phyloP scores from a whole-genome alignment of 495 filamentous ascomycete species.

The Hypoxylon lienhwacheense region DNA sequence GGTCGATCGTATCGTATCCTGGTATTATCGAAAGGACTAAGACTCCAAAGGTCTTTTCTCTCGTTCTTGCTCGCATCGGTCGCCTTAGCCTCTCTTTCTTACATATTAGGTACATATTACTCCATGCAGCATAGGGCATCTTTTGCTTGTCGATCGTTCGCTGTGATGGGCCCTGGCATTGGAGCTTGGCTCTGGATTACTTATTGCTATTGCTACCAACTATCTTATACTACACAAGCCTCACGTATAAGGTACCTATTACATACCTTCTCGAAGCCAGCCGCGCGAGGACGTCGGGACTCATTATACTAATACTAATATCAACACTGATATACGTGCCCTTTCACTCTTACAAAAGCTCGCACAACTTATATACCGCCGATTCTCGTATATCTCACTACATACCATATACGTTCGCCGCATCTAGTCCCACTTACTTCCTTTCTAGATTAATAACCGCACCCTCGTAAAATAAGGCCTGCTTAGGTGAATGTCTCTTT shows the following conservation, averaged over 20 bases:
- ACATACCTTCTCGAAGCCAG: constrained; percentile 32
- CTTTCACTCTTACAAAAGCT: constrained; percentile 12
- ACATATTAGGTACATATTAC: too few species aligned
- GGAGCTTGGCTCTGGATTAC: too few species aligned
- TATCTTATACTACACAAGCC: constrained; percentile 11
- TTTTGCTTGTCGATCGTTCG: constrained; percentile 28
- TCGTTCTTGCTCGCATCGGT: too few species aligned
- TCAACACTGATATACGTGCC: constrained; percentile 3
- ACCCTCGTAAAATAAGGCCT: constrained; percentile 15
- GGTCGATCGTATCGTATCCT: too few species aligned
- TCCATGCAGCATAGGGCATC: too few species aligned
- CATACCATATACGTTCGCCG: constrained; percentile 12
- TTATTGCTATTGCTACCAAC: too few species aligned
- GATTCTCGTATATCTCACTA: background rate
- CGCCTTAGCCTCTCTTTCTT: too few species aligned
- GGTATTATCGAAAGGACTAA: too few species aligned
- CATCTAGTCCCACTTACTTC: constrained; percentile 26
- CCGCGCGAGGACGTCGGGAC: constrained; percentile 21
- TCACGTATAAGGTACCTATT: constrained; percentile 8
- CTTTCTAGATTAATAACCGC: constrained; percentile 31
- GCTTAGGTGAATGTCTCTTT: constrained; percentile 6
- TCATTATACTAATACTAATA: too few species aligned
- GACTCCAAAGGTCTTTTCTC: too few species aligned
- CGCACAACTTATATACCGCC: constrained; percentile 9
- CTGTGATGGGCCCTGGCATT: constrained; percentile 20